phyloP scores from a whole-genome alignment of 495 filamentous ascomycete genomes.

The Aspergillus carlsbadensis region DNA sequence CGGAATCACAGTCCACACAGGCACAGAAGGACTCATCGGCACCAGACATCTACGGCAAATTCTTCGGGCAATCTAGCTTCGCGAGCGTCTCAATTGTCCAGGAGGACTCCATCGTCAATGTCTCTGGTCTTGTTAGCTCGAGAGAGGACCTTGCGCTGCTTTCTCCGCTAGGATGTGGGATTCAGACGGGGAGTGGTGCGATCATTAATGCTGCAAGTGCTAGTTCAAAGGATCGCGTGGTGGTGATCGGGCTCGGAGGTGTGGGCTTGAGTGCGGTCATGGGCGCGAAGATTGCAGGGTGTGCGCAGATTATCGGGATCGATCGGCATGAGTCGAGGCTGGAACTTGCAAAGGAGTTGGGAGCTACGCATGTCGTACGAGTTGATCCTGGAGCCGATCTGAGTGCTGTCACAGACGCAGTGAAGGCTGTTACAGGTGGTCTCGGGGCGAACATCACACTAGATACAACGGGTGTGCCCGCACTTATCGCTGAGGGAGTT shows the following conservation, averaged over 20 bases:
- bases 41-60: conserved; percentile 25
- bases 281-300: conserved; percentile 21
- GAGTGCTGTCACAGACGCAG: conserved; percentile 2
- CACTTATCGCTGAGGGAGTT: conserved; percentile 27
- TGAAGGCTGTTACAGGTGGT: conserved; percentile 5
- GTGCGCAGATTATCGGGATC: conserved; percentile 34
- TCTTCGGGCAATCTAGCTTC: conserved; percentile 42
- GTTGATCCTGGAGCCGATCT: conserved; percentile 5
- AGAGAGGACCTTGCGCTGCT: conserved; percentile 32
- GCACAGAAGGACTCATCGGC: too few species aligned
- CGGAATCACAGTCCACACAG: too few species aligned
- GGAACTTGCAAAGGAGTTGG: conserved; percentile 34
- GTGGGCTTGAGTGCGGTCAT: conserved; percentile 41
- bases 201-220: conserved; percentile 34
- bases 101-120: conserved; percentile 26
- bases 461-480: conserved; percentile 34
- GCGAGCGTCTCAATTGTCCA: conserved; percentile 29
- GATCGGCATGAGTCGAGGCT: conserved; percentile 35
- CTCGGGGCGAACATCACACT: conserved; percentile 28
- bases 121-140: conserved; percentile 11
- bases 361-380: conserved; percentile 36
- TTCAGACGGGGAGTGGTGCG: conserved; percentile 41
- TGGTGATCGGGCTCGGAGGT: conserved; percentile 34
- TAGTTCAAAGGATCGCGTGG: conserved; percentile 18
- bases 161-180: conserved; percentile 41